Evolutionary conservation across 2,329 filamentous ascomycete species (phyloP).

Genomic region (Xylaria sp.): DNA sequence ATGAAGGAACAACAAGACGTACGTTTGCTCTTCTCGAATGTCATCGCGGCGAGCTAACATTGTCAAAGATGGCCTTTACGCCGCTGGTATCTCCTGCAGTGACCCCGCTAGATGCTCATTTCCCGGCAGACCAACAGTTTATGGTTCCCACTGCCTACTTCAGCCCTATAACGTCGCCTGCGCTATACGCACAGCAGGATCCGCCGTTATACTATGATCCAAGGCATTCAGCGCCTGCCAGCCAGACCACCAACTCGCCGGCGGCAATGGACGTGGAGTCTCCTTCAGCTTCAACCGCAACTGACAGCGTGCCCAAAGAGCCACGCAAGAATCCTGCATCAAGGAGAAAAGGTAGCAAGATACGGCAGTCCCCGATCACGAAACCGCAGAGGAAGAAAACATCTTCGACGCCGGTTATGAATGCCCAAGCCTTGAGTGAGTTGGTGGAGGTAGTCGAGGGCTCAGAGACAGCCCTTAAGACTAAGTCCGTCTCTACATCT

Average conservation of each 20-base stretch:
- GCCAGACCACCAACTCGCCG: slow-evolving; percentile 61
- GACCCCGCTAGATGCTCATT: slow-evolving; percentile 79
- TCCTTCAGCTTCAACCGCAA: slow-evolving; percentile 52
- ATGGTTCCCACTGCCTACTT: slow-evolving; percentile 78
- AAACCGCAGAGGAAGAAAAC: slow-evolving; percentile 70
- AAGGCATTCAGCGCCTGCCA: slow-evolving; percentile 53
- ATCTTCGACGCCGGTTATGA: slow-evolving; percentile 64
- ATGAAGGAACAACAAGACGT: slow-evolving; percentile 77
- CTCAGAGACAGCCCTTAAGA: slow-evolving; percentile 45
- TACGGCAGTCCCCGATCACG: slow-evolving; percentile 77
- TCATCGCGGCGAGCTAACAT: slow-evolving; percentile 44
- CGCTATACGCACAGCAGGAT: slow-evolving; percentile 77
- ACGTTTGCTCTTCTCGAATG: slow-evolving; percentile 47
- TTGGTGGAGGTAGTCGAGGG: slow-evolving; percentile 56
- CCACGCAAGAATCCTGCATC: slow-evolving; percentile 63
- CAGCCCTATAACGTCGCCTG: slow-evolving; percentile 83
- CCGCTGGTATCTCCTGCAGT: slow-evolving; percentile 86
- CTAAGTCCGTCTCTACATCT: slow-evolving; percentile 52
- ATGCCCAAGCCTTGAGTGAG: slow-evolving; percentile 65
- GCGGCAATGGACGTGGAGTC: slow-evolving; percentile 67
- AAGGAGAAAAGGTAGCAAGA: slow-evolving; percentile 62
- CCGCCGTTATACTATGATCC: slow-evolving; percentile 58
- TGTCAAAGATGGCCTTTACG: slow-evolving; percentile 75
- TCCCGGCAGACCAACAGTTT: slow-evolving; percentile 68
- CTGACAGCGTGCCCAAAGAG: slow-evolving; percentile 63